Conservation (phyloP, 208 protist species). For the Endotrypanum monterogeii region DNA sequence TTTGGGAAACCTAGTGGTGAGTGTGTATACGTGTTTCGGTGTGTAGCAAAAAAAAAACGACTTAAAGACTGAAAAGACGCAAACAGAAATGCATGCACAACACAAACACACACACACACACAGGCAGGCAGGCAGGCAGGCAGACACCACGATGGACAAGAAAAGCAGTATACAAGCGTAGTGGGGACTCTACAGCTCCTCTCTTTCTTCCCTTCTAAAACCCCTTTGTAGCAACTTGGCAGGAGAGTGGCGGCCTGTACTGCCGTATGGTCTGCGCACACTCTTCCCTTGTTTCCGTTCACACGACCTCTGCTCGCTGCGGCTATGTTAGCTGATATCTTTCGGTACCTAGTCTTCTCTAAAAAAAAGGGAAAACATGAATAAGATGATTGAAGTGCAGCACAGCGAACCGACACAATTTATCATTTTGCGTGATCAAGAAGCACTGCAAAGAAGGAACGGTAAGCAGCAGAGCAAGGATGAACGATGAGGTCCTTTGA, state of each 20-base stretch:
- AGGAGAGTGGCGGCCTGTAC: too few relatives aligned
- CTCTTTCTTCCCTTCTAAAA: too few relatives aligned
- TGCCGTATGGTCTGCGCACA: not conserved
- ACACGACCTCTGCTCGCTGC: too few relatives aligned
- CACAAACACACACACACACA: slow-evolving; percentile 1
- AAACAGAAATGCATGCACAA: slow-evolving; percentile 4
- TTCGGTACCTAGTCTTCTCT: not conserved
- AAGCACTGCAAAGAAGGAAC: not conserved
- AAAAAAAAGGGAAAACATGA: not conserved
- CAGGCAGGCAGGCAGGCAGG: not conserved
- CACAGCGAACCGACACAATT: not conserved
- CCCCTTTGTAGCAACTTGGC: too few relatives aligned
- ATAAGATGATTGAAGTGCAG: not conserved
- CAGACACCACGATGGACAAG: not conserved
- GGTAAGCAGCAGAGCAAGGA: not conserved
- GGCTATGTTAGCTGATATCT: not conserved
- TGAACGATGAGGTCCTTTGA: not conserved
- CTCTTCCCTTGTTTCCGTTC: not conserved
- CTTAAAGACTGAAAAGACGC: not conserved
- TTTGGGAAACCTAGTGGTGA: not conserved
- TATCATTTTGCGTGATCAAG: not conserved
- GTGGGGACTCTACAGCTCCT: too few relatives aligned
- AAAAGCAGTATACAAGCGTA: not conserved
- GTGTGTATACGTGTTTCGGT: not conserved
- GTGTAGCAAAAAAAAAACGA: not conserved